Percentiles rank a stretch among this genome's conserved stretches.
These are phyloP conservation scores for Pezicula carpinea DNA, from an alignment of 2,329 filamentous ascomycete genomes.

Conservation along the genomic window DNA sequence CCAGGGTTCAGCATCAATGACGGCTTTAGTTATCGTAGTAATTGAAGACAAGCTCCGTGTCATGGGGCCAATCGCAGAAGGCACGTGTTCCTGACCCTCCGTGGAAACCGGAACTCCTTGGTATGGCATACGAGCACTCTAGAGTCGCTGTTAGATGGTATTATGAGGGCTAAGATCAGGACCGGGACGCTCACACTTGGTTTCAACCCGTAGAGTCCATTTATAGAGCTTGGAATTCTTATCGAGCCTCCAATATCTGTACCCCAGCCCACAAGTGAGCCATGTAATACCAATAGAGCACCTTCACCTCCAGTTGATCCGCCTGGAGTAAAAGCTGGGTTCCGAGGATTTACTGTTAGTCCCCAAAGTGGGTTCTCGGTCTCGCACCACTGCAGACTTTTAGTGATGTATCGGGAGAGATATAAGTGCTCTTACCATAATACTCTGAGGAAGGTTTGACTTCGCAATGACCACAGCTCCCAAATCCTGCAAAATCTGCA, in stretches of 20 bases:
- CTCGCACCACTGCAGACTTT: conserved; percentile 41
- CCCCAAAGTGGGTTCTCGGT: conserved; percentile 49
- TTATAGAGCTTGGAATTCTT: conserved; percentile 42
- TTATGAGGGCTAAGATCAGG: not conserved
- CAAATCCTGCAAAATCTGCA: conserved; percentile 41
- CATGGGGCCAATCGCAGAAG: conserved; percentile 58
- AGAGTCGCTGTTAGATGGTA: not conserved
- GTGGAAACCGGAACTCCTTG: conserved; percentile 54
- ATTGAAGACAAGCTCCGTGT: conserved; percentile 47
- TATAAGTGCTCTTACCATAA: conserved; percentile 40
- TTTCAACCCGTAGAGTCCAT: conserved; percentile 45
- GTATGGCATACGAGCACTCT: conserved; percentile 56
- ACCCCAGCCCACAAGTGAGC: conserved; percentile 42
- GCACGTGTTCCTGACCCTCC: conserved; percentile 60
- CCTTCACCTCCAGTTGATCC: conserved; percentile 43
- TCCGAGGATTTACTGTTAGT: conserved; percentile 40
- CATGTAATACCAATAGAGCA: conserved; percentile 34
- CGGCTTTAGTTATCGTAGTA: conserved; percentile 39
- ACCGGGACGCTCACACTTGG: conserved; percentile 33
- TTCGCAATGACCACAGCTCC: conserved; percentile 51
- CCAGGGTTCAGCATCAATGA: conserved; percentile 48
- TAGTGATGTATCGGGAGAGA: conserved; percentile 42
- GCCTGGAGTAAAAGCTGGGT: conserved; percentile 39
- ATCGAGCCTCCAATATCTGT: conserved; percentile 49
- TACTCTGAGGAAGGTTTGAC: conserved; percentile 45